Evolutionary conservation across 208 protist genomes (phyloP), one percentile per base, ranked within the genome.

Genomic region (Leishmania gerbilli): DNA sequence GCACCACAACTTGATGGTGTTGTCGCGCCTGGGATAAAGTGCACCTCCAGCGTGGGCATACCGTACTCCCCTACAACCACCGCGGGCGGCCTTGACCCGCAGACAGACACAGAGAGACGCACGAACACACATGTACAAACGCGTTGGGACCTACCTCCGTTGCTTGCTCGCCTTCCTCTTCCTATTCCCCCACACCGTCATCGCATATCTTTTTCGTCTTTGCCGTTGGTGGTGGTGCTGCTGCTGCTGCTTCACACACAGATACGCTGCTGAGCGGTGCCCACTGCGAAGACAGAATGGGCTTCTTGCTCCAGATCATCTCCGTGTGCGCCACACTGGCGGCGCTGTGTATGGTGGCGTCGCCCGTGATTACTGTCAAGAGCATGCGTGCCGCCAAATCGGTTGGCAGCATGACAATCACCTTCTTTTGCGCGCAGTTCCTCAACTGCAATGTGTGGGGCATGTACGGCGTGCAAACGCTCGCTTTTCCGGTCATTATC

Each of bases 371-470:
- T 58, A 92, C 91, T 1, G 87, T 90, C 76, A 78, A 80, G 45
- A 88, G 85, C 42, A 87, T 93, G 79, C 80, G 82, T 60, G 78
- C 79, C 71, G 78, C 76, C 19, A 81, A 81, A 7, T 88, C 87
- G 58, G 76, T 93, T 27, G 89, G 91, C 31, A 72, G 88, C 49
- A 88, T 90, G 82, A 91, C 87, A 27, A 90, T 91, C 77, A 90
- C 85, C 31, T 95, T 91, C 69, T 95, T 95, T 75, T 90, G 86
- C 53, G 91, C 91, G n/a, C 88, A 91, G 81, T 84, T 90, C 45
- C 76, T 89, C 34, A 95, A 93, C 81, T 95, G 88, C 42, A 82
- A 80, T 47, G 84, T 95, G 65, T 95, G 91, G 89, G 80, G 88
- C 55, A 84, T 93, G 85, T 95, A 93, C 80, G 89, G 89, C 51